Percentiles rank a stretch among this genome's conserved stretches.
These are phyloP conservation scores for Ajuga chamaepitys DNA, from an alignment of 257 asterid genomes.

Conservation along the genomic window DNA sequence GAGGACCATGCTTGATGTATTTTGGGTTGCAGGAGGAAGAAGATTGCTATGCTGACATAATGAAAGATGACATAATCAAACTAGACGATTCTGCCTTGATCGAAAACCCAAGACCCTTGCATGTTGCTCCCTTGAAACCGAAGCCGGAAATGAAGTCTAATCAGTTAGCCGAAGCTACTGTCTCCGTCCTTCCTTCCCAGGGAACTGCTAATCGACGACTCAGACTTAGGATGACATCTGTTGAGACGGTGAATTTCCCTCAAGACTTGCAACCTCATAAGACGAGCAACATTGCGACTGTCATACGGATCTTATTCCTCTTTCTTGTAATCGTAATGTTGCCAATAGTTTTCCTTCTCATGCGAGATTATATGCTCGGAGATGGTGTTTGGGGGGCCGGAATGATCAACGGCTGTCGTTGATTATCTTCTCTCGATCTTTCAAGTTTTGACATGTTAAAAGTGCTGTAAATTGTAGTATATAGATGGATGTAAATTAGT, in stretches of 20 bases:
- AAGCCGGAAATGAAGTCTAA: slow-evolving; percentile 7
- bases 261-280: background rate
- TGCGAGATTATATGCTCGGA: background rate
- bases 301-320: background rate
- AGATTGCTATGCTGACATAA: slow-evolving; percentile 74
- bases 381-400: background rate
- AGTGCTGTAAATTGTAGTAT: too few species aligned
- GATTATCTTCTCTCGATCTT: background rate
- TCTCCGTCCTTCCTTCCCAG: slow-evolving; percentile 30
- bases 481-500: too few species aligned
- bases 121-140: background rate
- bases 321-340: slow-evolving; percentile 1
- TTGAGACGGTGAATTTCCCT: background rate
- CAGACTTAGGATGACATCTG: slow-evolving; percentile 24
- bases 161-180: slow-evolving; percentile 16
- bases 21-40: slow-evolving; percentile 51
- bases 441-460: too few species aligned
- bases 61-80: slow-evolving; percentile 73
- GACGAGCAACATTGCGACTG: background rate
- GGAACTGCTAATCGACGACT: slow-evolving; percentile 58
- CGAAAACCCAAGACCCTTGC: slow-evolving; percentile 10
- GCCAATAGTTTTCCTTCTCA: background rate
- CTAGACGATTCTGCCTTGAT: slow-evolving; percentile 47
- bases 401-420: background rate
- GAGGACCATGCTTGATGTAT: too few species aligned